These are phyloP conservation scores for Macadamia tetraphylla DNA, from an alignment of 164 flowering plant genomes.

Conservation along the genomic window DNA sequence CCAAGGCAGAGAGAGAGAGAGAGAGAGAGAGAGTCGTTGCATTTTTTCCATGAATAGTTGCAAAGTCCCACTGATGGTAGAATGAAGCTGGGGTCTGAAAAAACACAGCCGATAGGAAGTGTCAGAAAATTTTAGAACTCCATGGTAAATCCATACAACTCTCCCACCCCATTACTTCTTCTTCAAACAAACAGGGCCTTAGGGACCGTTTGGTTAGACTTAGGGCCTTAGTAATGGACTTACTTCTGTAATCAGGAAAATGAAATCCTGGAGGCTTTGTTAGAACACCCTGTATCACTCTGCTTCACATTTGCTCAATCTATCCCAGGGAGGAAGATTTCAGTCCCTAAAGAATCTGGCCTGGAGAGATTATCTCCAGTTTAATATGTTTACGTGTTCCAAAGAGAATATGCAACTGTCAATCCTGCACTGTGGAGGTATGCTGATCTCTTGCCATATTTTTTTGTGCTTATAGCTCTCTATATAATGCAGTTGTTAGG, in stretches of 20 bases:
- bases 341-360: conserved; percentile 23
- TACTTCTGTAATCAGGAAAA: conserved; percentile 33
- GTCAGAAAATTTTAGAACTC: too few species aligned
- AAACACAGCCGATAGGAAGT: too few species aligned
- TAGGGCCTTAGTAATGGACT: background rate
- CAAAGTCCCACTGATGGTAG: too few species aligned
- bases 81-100: too few species aligned
- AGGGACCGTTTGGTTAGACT: too few species aligned
- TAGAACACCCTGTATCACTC: conserved; percentile 57
- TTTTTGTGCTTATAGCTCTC: background rate
- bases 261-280: conserved; percentile 33
- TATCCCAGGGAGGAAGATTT: conserved; percentile 43
- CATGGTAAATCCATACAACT: too few species aligned
- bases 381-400: conserved; percentile 76
- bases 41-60: too few species aligned
- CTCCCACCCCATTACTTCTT: too few species aligned
- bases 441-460: conserved; percentile 6
- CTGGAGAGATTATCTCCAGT: conserved; percentile 11
- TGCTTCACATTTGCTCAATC: conserved; percentile 45
- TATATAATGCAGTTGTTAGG: too few species aligned
- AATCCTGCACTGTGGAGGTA: conserved; percentile 81
- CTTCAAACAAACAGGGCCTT: too few species aligned
- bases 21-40: too few species aligned
- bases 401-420: conserved; percentile 93
- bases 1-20: too few species aligned